Evolutionary conservation across 257 asterid species (phyloP).

Genomic region (Fraxinus quadrangulata): DNA sequence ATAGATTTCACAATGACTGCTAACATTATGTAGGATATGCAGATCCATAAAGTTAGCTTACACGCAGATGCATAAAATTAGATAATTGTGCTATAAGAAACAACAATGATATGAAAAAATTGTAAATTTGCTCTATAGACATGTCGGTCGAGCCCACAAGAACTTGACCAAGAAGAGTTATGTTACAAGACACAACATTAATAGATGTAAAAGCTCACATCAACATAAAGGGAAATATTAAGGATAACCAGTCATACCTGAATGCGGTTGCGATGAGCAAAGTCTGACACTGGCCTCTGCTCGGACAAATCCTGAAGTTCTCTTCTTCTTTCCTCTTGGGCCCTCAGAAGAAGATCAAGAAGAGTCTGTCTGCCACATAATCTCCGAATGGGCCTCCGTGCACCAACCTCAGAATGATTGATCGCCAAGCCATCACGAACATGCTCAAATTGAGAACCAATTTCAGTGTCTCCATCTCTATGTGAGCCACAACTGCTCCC

Average conservation of each 20-base stretch:
- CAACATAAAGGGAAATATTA: background rate
- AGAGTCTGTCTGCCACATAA: constrained; percentile 90
- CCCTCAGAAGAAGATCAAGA: constrained; percentile 72
- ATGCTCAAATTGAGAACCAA: constrained; percentile 49
- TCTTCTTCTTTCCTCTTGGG: constrained; percentile 66
- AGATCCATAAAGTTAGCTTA: background rate
- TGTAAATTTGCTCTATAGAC: background rate
- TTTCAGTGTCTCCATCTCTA: constrained; percentile 47
- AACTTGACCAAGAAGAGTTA: too few species aligned
- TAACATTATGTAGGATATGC: background rate
- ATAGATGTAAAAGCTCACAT: background rate
- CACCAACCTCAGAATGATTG: constrained; percentile 44
- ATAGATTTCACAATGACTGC: constrained; percentile 9
- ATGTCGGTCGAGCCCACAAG: background rate
- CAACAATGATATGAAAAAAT: background rate
- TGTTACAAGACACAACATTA: background rate
- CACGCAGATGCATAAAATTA: background rate
- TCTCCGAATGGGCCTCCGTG: constrained; percentile 60
- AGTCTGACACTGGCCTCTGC: constrained; percentile 67
- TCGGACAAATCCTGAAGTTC: constrained; percentile 65
- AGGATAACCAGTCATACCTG: constrained; percentile 53
- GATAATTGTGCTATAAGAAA: background rate
- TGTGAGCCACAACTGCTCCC: constrained; percentile 39
- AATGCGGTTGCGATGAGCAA: constrained; percentile 86
- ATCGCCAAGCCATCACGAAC: constrained; percentile 43